Percentiles rank a stretch among this genome's conserved stretches.
Conservation (phyloP, 2,329 filamentous ascomycete genomes). For the Pseudocercospora eumusae region DNA sequence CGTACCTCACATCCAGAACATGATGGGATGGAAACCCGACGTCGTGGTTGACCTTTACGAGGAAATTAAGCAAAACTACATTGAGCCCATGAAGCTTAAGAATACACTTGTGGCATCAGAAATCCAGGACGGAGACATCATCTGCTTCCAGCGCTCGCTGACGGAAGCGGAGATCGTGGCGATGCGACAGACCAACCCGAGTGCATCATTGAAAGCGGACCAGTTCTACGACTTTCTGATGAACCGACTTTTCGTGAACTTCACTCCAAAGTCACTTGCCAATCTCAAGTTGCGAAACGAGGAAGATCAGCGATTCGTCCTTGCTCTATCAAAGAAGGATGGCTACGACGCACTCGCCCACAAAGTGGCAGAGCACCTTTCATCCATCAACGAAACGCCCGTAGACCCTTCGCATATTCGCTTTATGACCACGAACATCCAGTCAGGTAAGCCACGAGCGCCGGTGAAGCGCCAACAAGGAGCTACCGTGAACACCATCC, state of each 20-base stretch:
- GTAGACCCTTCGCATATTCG: conserved; percentile 84
- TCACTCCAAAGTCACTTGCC: conserved; percentile 62
- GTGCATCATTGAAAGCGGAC: conserved; percentile 33
- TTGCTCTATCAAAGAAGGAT: conserved; percentile 84
- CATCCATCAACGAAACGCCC: conserved; percentile 37
- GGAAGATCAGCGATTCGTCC: conserved; percentile 67
- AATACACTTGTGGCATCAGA: conserved; percentile 86
- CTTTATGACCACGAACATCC: conserved; percentile 81
- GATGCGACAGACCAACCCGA: conserved; percentile 34
- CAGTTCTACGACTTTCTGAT: conserved; percentile 88
- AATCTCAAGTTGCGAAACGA: conserved; percentile 37
- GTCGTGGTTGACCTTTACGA: conserved; percentile 75
- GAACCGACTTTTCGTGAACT: conserved; percentile 77
- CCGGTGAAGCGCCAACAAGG: conserved; percentile 72
- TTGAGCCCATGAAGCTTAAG: conserved; percentile 85
- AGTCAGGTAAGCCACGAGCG: conserved; percentile 73
- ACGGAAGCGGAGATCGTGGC: conserved; percentile 42
- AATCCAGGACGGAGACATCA: conserved; percentile 94
- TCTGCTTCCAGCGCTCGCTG: conserved; percentile 80
- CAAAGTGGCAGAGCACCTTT: conserved; percentile 76
- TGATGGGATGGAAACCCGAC: conserved; percentile 84
- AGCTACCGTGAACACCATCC: conserved; percentile 74
- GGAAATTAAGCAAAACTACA: conserved; percentile 98
- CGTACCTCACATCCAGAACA: conserved; percentile 71
- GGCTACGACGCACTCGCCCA: conserved; percentile 83